These are phyloP conservation scores for Lojkania enalia DNA, from an alignment of 2,329 filamentous ascomycete species.

Conservation along the genomic window DNA sequence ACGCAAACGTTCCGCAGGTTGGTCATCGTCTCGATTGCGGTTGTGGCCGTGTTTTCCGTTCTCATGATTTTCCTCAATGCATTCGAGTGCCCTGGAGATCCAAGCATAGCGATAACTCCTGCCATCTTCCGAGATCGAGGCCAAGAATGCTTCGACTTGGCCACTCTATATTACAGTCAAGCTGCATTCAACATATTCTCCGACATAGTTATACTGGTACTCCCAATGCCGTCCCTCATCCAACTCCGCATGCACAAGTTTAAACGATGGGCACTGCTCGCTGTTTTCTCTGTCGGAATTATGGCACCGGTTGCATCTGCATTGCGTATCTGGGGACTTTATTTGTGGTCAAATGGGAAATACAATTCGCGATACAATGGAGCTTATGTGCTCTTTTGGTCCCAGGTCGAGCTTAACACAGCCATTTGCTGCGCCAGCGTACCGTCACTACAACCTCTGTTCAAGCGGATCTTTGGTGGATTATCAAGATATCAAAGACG, in stretches of 20 bases:
- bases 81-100: constrained; percentile 26
- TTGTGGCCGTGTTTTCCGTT: constrained; percentile 17
- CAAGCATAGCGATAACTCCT: constrained; percentile 15
- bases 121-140: constrained; percentile 18
- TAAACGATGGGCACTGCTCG: constrained; percentile 26
- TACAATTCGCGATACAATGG: constrained; percentile 22
- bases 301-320: constrained; percentile 26
- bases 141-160: constrained; percentile 20
- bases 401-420: constrained; percentile 31
- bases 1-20: constrained; percentile 23
- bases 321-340: constrained; percentile 23
- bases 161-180: constrained; percentile 22
- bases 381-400: constrained; percentile 29
- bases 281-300: constrained; percentile 27
- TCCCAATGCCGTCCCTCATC: constrained; percentile 29
- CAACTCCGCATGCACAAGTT: constrained; percentile 25
- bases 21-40: constrained; percentile 17
- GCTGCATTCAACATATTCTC: constrained; percentile 29
- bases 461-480: constrained; percentile 20
- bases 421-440: constrained; percentile 29
- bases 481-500: constrained; percentile 12
- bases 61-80: constrained; percentile 22
- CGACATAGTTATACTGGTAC: constrained; percentile 25
- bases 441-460: constrained; percentile 27
- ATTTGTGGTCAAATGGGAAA: constrained; percentile 20